Conservation (phyloP, 2,329 filamentous ascomycete genomes). For the Pseudogymnoascus sp. region DNA sequence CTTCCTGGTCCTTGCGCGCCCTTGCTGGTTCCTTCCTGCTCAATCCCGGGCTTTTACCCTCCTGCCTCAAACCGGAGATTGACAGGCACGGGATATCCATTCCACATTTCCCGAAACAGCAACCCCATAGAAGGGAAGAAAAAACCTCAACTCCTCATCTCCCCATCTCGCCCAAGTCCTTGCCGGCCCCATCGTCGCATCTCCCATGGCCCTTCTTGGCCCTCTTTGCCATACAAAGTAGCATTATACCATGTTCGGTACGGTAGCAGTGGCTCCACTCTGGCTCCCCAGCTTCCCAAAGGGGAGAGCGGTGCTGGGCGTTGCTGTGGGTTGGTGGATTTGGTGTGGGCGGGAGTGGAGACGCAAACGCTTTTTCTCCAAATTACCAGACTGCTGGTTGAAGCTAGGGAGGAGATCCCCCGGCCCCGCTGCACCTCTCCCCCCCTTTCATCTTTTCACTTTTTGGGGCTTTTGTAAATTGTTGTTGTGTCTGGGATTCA, state of each 20-base stretch:
- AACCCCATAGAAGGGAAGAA: not conserved
- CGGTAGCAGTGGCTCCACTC: not conserved
- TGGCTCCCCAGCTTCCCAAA: not conserved
- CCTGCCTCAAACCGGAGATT: not conserved
- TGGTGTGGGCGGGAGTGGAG: not conserved
- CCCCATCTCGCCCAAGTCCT: not conserved
- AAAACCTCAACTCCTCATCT: not conserved
- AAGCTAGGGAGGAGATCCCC: not conserved
- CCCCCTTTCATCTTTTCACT: not conserved
- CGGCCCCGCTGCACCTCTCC: not conserved
- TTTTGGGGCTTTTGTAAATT: not conserved
- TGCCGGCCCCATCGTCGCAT: not conserved
- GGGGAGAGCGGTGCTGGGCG: not conserved
- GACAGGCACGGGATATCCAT: not conserved
- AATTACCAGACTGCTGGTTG: conserved; percentile 3
- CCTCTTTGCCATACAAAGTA: no score
- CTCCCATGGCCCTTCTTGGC: not conserved
- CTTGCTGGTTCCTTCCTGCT: not conserved
- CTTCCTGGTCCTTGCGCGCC: not conserved
- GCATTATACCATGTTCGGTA: not conserved
- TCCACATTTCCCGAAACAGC: not conserved
- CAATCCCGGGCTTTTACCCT: not conserved
- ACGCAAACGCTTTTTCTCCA: conserved; percentile 3
- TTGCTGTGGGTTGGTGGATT: not conserved
- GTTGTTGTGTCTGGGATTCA: not conserved